Base-by-base conservation (phyloP, 106 monocot species). In the Allium fistulosum region DNA sequence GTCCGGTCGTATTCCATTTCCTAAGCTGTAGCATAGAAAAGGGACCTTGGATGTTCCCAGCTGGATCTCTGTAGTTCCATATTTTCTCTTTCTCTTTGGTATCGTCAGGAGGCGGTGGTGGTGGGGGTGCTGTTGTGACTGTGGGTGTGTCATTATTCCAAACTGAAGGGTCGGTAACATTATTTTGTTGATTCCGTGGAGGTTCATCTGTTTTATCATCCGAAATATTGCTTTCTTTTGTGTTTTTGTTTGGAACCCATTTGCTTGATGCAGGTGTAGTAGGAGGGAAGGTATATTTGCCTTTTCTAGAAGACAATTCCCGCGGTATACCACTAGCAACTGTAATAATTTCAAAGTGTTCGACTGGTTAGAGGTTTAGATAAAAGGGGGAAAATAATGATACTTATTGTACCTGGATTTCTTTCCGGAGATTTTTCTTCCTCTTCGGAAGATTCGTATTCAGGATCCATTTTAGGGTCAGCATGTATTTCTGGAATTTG, bases 391-490 rank as follows among this genome's bases (percentile, higher is more conserved):
- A 12, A 11, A 55, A 55, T 8, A 55, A 37, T 37, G 37, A 37
- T 37, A 5, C 1, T 37, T 15, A 55, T 2, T 3, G 6, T 71
- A 80, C 84, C 84, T 73, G 59, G 62, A 57, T 64, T 78, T 60
- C 78, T 82, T 17, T 51, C 72, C 75, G 77, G 71, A 58, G 65
- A 50, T 59, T 71, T 66, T 57, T 16, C 80, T 71, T 37, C 37
- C 37, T 81, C 84, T 15, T 89, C 89, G 11, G 64, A 71, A 77
- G 85, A 85, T 69, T 85, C 76, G 76, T 79, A 79, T 64, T 65
- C 74, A 17, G 88, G 88, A 74, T 81, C 74, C 88, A 88, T 88
- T 65, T 82, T 72, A 37, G 88, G 76, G 64, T 88, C 88, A 53
- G 71, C 49, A 80, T 88, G 88, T 71, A 88, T 78, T 72, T 76